phyloP scores from a whole-genome alignment of 169 alveolate genomes.

The Perkinsus marinus region DNA sequence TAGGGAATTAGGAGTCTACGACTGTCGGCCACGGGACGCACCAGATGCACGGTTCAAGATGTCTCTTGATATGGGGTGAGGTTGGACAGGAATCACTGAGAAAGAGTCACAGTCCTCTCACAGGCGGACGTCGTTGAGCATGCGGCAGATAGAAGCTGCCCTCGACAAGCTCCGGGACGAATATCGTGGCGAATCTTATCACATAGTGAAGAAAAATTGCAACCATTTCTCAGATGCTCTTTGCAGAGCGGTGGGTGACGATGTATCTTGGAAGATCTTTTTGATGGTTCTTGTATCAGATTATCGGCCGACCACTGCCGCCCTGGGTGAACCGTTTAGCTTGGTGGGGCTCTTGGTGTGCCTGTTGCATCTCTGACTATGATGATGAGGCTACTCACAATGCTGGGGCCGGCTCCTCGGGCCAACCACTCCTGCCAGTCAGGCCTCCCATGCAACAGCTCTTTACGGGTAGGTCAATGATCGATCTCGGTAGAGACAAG shows the following conservation, averaged over 20 bases:
- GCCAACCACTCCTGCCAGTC: background rate
- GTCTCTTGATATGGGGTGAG: background rate
- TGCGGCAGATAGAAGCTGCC: background rate
- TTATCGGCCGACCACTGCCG: background rate
- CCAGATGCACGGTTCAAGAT: background rate
- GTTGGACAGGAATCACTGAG: background rate
- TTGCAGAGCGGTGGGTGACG: background rate
- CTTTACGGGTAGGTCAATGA: background rate
- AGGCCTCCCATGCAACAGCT: background rate
- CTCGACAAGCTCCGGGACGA: background rate
- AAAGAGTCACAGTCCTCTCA: too few relatives aligned
- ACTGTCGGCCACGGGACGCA: background rate
- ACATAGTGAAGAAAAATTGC: constrained; percentile 12
- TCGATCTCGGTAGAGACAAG: background rate
- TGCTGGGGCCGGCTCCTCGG: background rate
- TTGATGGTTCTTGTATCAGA: background rate
- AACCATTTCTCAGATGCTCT: constrained; percentile 22
- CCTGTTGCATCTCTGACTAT: background rate
- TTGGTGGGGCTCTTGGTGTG: background rate
- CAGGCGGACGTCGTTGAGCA: background rate
- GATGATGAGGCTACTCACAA: background rate
- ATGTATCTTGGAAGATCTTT: background rate
- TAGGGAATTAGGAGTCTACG: background rate
- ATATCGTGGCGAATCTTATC: constrained; percentile 1
- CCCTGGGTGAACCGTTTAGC: background rate